Conservation (phyloP, 2,329 filamentous ascomycete species). For the Penicillium sp. region DNA sequence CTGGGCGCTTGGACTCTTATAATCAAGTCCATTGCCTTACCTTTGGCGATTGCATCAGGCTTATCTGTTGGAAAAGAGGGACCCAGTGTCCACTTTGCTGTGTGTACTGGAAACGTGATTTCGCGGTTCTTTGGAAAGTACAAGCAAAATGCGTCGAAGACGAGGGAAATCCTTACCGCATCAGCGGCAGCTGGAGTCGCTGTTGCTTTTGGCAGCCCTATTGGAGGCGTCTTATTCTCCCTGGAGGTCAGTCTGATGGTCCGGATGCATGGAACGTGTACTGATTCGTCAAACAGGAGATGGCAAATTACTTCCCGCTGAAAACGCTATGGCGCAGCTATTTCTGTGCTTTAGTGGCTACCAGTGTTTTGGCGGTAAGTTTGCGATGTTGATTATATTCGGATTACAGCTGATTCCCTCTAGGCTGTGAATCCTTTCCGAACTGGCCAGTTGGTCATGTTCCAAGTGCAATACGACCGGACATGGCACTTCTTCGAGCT, state of each 20-base stretch:
- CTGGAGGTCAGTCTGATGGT: constrained; percentile 61
- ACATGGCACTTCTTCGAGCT: constrained; percentile 98
- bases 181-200: constrained; percentile 93
- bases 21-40: constrained; percentile 91
- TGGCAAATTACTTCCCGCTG: constrained; percentile 93
- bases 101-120: constrained; percentile 96
- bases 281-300: constrained; percentile 59
- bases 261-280: not conserved
- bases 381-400: not conserved
- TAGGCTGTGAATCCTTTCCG: constrained; percentile 94
- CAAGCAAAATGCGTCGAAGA: constrained; percentile 86
- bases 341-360: constrained; percentile 94
- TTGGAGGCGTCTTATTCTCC: constrained; percentile 94
- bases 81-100: constrained; percentile 97
- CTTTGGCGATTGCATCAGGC: constrained; percentile 89
- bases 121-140: constrained; percentile 93
- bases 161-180: constrained; percentile 89
- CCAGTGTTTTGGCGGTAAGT: constrained; percentile 75
- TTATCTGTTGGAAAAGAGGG: constrained; percentile 96
- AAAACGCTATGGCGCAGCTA: constrained; percentile 99
- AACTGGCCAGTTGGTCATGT: constrained; percentile 98
- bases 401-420: constrained; percentile 5
- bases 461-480: constrained; percentile 92
- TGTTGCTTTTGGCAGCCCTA: constrained; percentile 95
- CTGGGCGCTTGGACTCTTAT: constrained; percentile 85